Percentiles rank a stretch among this genome's conserved stretches.
Evolutionary conservation across 1,284 basidiomycete species (phyloP).

Genomic region (Tilletiopsis washingtonensis): DNA sequence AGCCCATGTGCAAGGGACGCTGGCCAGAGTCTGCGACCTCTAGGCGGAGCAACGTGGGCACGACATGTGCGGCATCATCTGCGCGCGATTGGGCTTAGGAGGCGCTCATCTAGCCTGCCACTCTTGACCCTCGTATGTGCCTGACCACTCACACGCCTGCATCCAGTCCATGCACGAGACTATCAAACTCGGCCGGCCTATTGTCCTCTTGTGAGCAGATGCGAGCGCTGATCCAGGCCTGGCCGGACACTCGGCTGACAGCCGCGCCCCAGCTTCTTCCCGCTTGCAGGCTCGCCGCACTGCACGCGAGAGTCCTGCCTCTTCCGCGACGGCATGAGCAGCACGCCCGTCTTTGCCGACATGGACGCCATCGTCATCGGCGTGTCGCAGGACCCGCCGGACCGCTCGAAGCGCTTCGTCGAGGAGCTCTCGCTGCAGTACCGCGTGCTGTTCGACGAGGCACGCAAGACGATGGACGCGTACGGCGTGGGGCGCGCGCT

Average conservation of each 20-base stretch:
- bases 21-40: too few relatives aligned
- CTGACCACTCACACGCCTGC: background rate
- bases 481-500: slow-evolving; percentile 23
- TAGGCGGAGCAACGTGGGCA: too few relatives aligned
- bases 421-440: slow-evolving; percentile 31
- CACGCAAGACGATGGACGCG: slow-evolving; percentile 19
- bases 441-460: slow-evolving; percentile 24
- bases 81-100: too few relatives aligned
- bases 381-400: slow-evolving; percentile 28
- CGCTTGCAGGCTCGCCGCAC: slow-evolving; percentile 36
- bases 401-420: slow-evolving; percentile 18
- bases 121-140: too few relatives aligned
- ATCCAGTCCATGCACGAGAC: slow-evolving; percentile 29
- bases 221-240: background rate
- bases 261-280: slow-evolving; percentile 21
- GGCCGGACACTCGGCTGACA: background rate
- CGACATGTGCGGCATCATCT: too few relatives aligned
- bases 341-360: slow-evolving; percentile 32
- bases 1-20: background rate
- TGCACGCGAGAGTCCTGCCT: slow-evolving; percentile 32
- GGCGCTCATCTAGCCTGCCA: too few relatives aligned
- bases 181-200: slow-evolving; percentile 28
- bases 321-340: slow-evolving; percentile 29
- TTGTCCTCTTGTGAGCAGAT: slow-evolving; percentile 18
- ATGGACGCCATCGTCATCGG: slow-evolving; percentile 38